These are phyloP conservation scores for Taphrina wiesneri DNA, from an alignment of 1,139 yeast genomes.

Conservation along the genomic window DNA sequence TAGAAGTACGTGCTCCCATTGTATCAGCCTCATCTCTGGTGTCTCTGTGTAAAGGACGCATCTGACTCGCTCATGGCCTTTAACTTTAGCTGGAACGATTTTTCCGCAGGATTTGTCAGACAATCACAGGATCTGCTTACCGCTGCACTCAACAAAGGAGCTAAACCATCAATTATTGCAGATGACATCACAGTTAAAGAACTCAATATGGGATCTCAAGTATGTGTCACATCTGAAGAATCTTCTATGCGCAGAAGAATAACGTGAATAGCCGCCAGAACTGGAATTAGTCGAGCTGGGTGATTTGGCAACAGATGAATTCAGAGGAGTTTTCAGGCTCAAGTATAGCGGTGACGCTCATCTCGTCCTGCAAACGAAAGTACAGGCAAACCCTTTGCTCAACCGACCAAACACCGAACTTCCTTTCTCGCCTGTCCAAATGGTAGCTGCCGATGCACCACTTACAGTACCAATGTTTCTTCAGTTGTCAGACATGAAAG, in stretches of 20 bases:
- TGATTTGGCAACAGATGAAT: conserved; percentile 74
- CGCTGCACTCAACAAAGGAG: conserved; percentile 71
- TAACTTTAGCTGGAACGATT: conserved; percentile 36
- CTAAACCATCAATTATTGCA: conserved; percentile 74
- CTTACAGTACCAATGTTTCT: conserved; percentile 78
- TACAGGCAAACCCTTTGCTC: conserved; percentile 73
- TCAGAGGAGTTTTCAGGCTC: conserved; percentile 81
- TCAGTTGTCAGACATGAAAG: conserved; percentile 67
- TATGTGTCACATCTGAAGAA: neutral
- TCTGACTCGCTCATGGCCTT: conserved; percentile 32
- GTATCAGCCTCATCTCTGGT: neutral
- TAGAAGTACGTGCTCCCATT: too few relatives aligned
- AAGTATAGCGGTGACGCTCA: conserved; percentile 79
- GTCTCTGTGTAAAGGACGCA: neutral
- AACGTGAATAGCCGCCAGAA: conserved; percentile 58
- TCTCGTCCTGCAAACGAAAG: conserved; percentile 75
- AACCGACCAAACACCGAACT: conserved; percentile 53
- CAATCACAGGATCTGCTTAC: conserved; percentile 69
- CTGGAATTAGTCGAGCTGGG: conserved; percentile 85
- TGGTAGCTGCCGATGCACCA: conserved; percentile 65
- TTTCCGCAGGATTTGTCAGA: conserved; percentile 36
- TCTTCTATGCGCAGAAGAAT: neutral
- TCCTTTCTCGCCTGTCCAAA: conserved; percentile 65
- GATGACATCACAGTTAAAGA: conserved; percentile 72
- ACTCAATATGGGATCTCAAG: conserved; percentile 67